phyloP scores from a whole-genome alignment of 345 rosid genomes.

The Heritiera littoralis region DNA sequence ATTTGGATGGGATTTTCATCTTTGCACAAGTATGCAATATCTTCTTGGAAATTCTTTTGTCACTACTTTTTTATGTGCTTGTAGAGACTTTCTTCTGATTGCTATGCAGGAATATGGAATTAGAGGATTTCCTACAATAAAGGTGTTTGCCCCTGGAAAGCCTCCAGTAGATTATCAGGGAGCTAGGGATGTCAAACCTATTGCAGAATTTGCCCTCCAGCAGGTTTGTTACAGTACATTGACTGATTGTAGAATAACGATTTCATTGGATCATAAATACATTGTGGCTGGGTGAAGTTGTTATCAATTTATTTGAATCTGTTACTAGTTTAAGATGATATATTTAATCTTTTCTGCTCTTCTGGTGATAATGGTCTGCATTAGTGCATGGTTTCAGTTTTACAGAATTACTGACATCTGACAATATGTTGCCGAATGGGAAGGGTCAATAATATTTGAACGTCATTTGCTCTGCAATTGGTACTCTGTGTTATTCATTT shows the following conservation, averaged over 20 bases:
- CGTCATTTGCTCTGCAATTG: background rate
- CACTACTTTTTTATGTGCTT: background rate
- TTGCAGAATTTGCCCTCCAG: constrained; percentile 63
- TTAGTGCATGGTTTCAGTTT: background rate
- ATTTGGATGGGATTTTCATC: background rate
- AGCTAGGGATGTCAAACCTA: constrained; percentile 86
- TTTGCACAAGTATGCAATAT: background rate
- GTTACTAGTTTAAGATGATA: background rate
- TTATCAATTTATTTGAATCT: background rate
- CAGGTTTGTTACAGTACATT: constrained; percentile 55
- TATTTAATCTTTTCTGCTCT: background rate
- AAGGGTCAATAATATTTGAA: background rate
- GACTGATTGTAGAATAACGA: background rate
- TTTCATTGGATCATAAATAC: background rate
- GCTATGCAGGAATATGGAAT: constrained; percentile 77
- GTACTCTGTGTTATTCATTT: background rate
- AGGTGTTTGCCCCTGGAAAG: constrained; percentile 86
- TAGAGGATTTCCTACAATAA: constrained; percentile 88
- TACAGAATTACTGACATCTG: background rate
- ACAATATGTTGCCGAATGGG: background rate
- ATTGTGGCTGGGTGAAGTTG: background rate
- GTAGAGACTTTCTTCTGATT: constrained; percentile 12
- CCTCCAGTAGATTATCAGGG: constrained; percentile 91
- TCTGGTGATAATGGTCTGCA: background rate
- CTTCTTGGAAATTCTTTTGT: background rate